Evolutionary conservation across 2,329 filamentous ascomycete species (phyloP).

Genomic region (Graphilbum sp.): DNA sequence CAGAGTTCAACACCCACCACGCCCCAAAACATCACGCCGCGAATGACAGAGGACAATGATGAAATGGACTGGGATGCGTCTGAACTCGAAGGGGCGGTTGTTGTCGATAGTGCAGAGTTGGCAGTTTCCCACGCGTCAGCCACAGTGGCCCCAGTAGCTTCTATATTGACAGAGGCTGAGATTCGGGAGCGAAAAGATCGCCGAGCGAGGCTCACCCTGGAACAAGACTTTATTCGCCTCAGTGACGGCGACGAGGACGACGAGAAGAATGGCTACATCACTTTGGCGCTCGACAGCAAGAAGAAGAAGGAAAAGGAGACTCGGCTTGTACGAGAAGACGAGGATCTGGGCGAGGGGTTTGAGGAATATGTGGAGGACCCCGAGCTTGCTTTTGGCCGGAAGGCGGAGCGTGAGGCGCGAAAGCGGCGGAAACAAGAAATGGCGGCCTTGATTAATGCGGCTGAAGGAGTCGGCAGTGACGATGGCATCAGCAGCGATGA

Average conservation of each 20-base stretch:
- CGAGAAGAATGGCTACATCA: constrained; percentile 17
- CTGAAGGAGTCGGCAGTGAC: constrained; percentile 46
- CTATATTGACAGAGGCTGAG: constrained; percentile 24
- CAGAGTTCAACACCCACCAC: constrained; percentile 74
- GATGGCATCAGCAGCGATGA: constrained; percentile 48
- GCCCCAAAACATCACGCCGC: constrained; percentile 45
- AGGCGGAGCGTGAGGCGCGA: constrained; percentile 58
- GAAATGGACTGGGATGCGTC: constrained; percentile 40
- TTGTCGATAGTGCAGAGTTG: constrained; percentile 38
- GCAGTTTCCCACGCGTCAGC: constrained; percentile 10
- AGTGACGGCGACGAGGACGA: constrained; percentile 40
- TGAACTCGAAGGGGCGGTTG: constrained; percentile 45
- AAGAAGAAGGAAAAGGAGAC: constrained; percentile 50
- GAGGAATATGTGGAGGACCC: constrained; percentile 84
- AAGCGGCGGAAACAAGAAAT: constrained; percentile 58
- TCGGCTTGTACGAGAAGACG: constrained; percentile 68
- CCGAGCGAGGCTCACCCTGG: constrained; percentile 59
- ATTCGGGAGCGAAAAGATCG: constrained; percentile 86
- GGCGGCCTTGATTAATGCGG: constrained; percentile 65
- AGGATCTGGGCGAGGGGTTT: constrained; percentile 85
- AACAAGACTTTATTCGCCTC: constrained; percentile 50
- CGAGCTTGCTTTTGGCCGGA: constrained; percentile 58
- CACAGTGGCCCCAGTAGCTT: background rate
- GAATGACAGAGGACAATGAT: constrained; percentile 24
- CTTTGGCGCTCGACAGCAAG: constrained; percentile 14